Evolutionary conservation across 1,284 basidiomycete genomes (phyloP).

Genomic region (Rhodofomes roseus): DNA sequence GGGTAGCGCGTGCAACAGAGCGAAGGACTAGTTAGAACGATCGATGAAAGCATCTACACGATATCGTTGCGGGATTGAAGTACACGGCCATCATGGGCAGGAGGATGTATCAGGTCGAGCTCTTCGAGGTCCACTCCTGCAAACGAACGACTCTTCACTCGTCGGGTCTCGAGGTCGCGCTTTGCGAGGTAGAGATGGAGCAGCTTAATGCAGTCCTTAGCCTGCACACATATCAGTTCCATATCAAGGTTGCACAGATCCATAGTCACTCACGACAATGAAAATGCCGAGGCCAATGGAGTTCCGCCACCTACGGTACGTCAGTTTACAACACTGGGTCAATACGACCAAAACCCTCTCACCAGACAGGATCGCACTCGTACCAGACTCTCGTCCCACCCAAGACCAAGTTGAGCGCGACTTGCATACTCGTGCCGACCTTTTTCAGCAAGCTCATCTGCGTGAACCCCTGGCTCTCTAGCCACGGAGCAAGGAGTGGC

Average conservation of each 20-base stretch:
- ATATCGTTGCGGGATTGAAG: too few species aligned
- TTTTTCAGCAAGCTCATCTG: constrained; percentile 14
- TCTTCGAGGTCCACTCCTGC: constrained; percentile 60
- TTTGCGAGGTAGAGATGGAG: constrained; percentile 66
- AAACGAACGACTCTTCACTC: constrained; percentile 65
- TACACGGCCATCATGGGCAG: not conserved
- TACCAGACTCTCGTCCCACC: constrained; percentile 57
- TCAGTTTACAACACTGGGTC: constrained; percentile 1
- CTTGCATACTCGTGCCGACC: constrained; percentile 26
- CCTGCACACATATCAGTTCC: constrained; percentile 35
- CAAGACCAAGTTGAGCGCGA: constrained; percentile 45
- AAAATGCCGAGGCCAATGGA: constrained; percentile 66
- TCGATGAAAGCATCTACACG: not conserved
- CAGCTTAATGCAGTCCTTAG: constrained; percentile 61
- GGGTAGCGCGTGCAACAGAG: not conserved
- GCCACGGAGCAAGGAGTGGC: constrained; percentile 11
- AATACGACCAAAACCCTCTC: constrained; percentile 10
- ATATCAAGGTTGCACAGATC: not conserved
- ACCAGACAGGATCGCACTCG: constrained; percentile 73
- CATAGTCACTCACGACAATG: constrained; percentile 49
- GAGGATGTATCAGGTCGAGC: constrained; percentile 54
- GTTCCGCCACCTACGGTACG: constrained; percentile 62
- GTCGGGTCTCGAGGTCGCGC: constrained; percentile 62
- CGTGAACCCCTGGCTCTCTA: constrained; percentile 7
- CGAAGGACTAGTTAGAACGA: not conserved